Percentiles rank a stretch among this genome's conserved stretches.
Evolutionary conservation across 345 rosid species (phyloP).

Genomic region (Ceriops tagal): DNA sequence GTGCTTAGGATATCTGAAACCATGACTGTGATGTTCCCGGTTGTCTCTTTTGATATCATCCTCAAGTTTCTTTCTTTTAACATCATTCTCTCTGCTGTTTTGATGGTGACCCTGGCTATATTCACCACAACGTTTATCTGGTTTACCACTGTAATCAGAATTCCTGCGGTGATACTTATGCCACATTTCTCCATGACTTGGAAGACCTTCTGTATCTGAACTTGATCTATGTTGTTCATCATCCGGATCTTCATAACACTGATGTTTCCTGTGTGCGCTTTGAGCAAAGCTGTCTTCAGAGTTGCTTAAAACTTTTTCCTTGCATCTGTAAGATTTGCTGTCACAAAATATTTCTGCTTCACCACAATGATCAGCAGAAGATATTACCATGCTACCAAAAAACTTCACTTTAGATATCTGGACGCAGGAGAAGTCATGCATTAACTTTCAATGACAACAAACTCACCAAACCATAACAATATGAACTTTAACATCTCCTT

Average conservation of each 20-base stretch:
- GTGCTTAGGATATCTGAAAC: constrained; percentile 19
- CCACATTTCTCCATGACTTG: constrained; percentile 28
- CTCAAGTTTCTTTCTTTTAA: constrained; percentile 20
- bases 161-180: constrained; percentile 13
- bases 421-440: background rate
- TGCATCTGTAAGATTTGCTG: background rate
- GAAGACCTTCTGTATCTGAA: constrained; percentile 33
- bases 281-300: constrained; percentile 28
- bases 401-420: background rate
- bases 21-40: constrained; percentile 20
- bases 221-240: constrained; percentile 28
- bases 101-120: constrained; percentile 21
- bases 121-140: constrained; percentile 24
- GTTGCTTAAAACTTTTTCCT: constrained; percentile 21
- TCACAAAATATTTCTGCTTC: constrained; percentile 20
- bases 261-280: constrained; percentile 17
- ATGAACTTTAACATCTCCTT: background rate
- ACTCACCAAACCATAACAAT: background rate
- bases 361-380: background rate
- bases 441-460: background rate
- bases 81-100: constrained; percentile 12
- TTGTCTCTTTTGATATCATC: constrained; percentile 13
- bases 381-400: constrained; percentile 20
- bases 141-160: constrained; percentile 16
- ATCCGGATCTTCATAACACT: background rate